Base-by-base conservation (phyloP, 176 grass and related monocot genomes). In the Rhynchospora breviuscula region DNA sequence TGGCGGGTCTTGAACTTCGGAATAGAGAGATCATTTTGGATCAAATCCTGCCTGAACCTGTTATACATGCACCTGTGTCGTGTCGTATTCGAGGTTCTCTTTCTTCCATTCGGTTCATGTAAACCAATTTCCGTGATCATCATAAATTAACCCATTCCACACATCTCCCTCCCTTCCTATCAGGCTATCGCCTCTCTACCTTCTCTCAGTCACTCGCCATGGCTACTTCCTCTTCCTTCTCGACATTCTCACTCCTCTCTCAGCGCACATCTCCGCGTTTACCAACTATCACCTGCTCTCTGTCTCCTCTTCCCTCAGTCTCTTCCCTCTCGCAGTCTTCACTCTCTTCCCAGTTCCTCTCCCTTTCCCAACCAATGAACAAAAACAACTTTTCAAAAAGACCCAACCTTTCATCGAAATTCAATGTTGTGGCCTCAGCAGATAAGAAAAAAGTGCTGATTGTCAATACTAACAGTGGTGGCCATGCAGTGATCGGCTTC, bases 401-500 rank as follows among this genome's bases (percentile, higher is more conserved):
- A 40, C 46, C 62, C 33, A 62, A 21, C 5, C 9, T 82, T 68
- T 66, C 80, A 45, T 25, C 62, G 7, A 66, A 14, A 48, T 68
- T 82, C 7, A 33, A 18, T 52, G 59, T 82, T 18, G 8, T 17
- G 43, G 80, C 87, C 23, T 47, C 63, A 19, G 90, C 78, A 54
- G 84, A 81, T 7, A 90, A 87, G 89, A 98, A 93, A 89, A 91
- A 87, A 51, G 93, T 93, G 56, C 89, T 93, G 67, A 80, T 99
- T 58, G 83, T 99, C 54, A 99, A 93, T 85, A 89, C 93, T 31
- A 87, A 93, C 80, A 46, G 88, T 69, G 96, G 93, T 0, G 96
- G 93, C 18, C 96, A 95, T 59, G 91, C 96, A 46, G 86, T 99
- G 13, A 95, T 99, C 86, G 93, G 96, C 66, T 99, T 99, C 88